Percentiles rank a stretch among this genome's conserved stretches.
Conservation (phyloP, 345 rosid genomes). For the Brassica napus region Da-Ae NC_063440.1:8078501-8079000, state of each 20-base stretch:
- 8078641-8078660: too few relatives aligned
- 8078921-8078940: not conserved
- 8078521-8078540: too few relatives aligned
- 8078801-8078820: not conserved
- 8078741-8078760: not conserved
- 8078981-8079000: not conserved
- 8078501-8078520: too few relatives aligned
- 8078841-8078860: not conserved
- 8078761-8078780: not conserved
- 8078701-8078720: not conserved
- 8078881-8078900: not conserved
- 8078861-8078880: not conserved
- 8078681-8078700: not conserved
- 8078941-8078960: not conserved
- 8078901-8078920: not conserved
- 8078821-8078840: not conserved
- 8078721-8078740: not conserved
- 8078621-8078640: too few relatives aligned
- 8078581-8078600: too few relatives aligned
- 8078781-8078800: not conserved
- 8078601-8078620: too few relatives aligned
- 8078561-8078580: too few relatives aligned
- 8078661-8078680: not conserved
- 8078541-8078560: too few relatives aligned
- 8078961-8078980: not conserved